Evolutionary conservation across 75 land plant genomes (phyloP).

Genomic region (Chamaecyparis obtusa): DNA sequence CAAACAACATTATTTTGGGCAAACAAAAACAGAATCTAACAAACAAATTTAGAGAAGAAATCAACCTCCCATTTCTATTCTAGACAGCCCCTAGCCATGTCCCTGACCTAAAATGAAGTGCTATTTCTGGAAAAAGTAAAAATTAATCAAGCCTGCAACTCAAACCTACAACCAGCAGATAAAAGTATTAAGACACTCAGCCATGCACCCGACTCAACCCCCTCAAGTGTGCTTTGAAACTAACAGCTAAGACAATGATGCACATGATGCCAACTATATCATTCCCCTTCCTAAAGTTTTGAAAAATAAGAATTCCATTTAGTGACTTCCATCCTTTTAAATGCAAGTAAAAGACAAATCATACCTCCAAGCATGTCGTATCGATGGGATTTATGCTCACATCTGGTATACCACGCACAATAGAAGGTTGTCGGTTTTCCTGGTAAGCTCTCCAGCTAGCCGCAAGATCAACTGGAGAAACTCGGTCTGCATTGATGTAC

Average conservation of each 20-base stretch:
- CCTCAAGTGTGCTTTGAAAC: background rate
- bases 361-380: slow-evolving; percentile 35
- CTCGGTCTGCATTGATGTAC: slow-evolving; percentile 64
- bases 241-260: background rate
- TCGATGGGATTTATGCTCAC: slow-evolving; percentile 55
- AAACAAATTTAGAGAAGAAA: background rate
- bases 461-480: slow-evolving; percentile 94
- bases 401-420: slow-evolving; percentile 90
- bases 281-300: background rate
- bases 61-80: background rate
- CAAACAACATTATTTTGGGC: background rate
- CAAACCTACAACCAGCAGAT: background rate
- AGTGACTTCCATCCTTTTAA: background rate
- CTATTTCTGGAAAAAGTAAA: background rate
- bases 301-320: background rate
- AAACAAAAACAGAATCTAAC: background rate
- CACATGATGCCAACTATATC: background rate
- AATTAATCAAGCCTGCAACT: too few relatives aligned
- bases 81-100: background rate
- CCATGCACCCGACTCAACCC: background rate
- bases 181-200: background rate
- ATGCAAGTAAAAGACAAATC: background rate
- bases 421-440: slow-evolving; percentile 79
- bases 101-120: background rate
- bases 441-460: slow-evolving; percentile 95